Evolutionary conservation across 768 basidiomycete species (phyloP), one percentile per base, ranked within the genome.

Genomic region (Scleroderma bovista): DNA sequence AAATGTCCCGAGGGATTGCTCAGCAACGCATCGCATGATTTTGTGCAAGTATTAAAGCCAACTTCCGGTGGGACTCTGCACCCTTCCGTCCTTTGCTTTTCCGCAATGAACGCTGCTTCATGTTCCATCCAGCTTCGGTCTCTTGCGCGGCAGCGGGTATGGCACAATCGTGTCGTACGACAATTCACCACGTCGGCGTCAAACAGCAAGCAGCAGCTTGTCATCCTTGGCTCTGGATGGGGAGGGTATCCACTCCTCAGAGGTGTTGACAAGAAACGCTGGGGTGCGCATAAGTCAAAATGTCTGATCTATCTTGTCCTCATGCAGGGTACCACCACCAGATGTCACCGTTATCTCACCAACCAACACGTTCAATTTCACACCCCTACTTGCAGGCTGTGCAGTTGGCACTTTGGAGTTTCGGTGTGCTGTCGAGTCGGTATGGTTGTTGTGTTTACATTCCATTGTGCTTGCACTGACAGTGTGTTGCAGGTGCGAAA

Each of bases 401-500:
- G 78, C 88, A 3, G 88, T 91, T 22, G 92, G 92, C 3, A 92
- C 91, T 6, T 71, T 94, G 42, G 89, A 92, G 56, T 90, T 85
- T 60, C 72, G 89, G 22, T 83, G 84, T 58, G 84, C 88, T 0
- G 72, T 91, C 31, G 91, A 93, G 65, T 81, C 89, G 1, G 89
- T 90, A 44, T 57, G 84, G 68, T 41, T 29, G 20, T 51, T 43
- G 36, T 55, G 17, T 22, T 36, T 15, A 26, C 40, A 22, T 26
- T 49, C 37, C 49, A 47, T 45, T 48, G 48, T 39, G 44, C 36
- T 43, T 46, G 51, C 37, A 48, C 44, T 19, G 46, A 45, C 17
- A 16, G 42, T 17, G 31, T 47, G 34, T 50, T 42, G 29, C 50
- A 80, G 79, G 78, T 81, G 49, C 72, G 80, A 48, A 72, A 74